phyloP scores from a whole-genome alignment of 2,329 filamentous ascomycete species.

The Seiridium cupressi region DNA sequence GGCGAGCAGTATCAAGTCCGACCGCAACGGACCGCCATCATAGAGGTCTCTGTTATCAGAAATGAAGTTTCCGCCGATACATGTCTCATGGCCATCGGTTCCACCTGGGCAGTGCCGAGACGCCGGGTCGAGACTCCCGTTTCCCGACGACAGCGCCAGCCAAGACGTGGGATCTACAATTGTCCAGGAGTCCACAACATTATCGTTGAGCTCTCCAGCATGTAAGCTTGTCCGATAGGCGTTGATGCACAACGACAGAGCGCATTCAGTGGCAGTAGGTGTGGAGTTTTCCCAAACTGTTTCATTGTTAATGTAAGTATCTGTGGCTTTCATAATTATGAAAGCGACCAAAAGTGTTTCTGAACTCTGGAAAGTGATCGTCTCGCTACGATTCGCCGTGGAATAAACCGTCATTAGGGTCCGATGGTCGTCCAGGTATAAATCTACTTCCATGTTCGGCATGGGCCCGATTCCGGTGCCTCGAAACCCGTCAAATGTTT shows the following conservation, averaged over 20 bases:
- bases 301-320: not conserved
- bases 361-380: not conserved
- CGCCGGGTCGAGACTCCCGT: not conserved
- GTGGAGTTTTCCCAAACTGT: constrained; percentile 14
- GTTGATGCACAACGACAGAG: constrained; percentile 19
- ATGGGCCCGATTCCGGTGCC: not conserved
- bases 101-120: not conserved
- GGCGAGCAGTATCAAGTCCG: not conserved
- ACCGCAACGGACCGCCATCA: not conserved
- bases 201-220: constrained; percentile 5
- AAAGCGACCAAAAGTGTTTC: not conserved
- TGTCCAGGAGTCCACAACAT: not conserved
- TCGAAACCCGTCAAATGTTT: not conserved
- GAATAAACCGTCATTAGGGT: not conserved
- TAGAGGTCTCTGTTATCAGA: not conserved
- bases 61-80: not conserved
- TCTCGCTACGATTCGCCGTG: not conserved
- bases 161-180: constrained; percentile 12
- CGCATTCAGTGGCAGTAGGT: constrained; percentile 20
- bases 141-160: not conserved
- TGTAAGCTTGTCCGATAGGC: constrained; percentile 13
- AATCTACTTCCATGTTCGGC: not conserved
- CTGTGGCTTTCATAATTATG: not conserved
- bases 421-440: not conserved
- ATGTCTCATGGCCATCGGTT: not conserved